Evolutionary conservation across 2,329 filamentous ascomycete genomes (phyloP).

Genomic region (Sordariomycetes sp.): DNA sequence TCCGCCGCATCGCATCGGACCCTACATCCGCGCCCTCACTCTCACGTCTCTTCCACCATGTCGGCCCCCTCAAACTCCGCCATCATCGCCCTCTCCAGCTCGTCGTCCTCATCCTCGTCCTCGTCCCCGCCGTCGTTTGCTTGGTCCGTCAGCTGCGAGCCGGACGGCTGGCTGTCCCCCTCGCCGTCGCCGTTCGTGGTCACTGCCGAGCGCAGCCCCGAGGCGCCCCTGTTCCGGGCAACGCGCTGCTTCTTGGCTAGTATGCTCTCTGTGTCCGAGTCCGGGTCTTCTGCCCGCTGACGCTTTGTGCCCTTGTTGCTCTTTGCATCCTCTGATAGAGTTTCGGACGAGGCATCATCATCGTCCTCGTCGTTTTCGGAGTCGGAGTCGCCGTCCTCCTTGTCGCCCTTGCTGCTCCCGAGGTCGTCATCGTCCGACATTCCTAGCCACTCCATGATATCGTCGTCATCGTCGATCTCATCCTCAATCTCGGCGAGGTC

Average conservation of each 20-base stretch:
- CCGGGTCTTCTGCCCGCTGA: slow-evolving; percentile 11
- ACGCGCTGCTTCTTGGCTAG: slow-evolving; percentile 43
- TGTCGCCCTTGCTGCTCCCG: slow-evolving; percentile 9
- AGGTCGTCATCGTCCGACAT: slow-evolving; percentile 7
- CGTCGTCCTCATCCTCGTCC: slow-evolving; percentile 35
- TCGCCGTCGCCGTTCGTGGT: slow-evolving; percentile 25
- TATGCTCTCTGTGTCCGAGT: slow-evolving; percentile 24
- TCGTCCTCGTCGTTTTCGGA: slow-evolving; percentile 8
- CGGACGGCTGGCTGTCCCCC: slow-evolving; percentile 18
- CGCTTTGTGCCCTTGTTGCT: slow-evolving; percentile 6
- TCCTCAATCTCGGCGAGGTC: too few relatives aligned
- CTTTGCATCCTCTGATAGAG: slow-evolving; percentile 7
- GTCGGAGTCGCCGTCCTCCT: slow-evolving; percentile 10
- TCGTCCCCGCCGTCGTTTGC: slow-evolving; percentile 21
- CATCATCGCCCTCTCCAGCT: slow-evolving; percentile 54
- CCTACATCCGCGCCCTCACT: too few relatives aligned
- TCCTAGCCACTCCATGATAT: too few relatives aligned
- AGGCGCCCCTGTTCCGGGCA: slow-evolving; percentile 32
- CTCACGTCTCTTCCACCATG: not conserved
- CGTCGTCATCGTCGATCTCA: slow-evolving; percentile 8
- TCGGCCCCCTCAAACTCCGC: slow-evolving; percentile 40
- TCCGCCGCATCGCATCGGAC: too few relatives aligned
- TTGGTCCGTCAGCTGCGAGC: too few relatives aligned
- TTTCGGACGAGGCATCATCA: slow-evolving; percentile 5
- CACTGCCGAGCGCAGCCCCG: slow-evolving; percentile 34